Evolutionary conservation across 805 yeast genomes (phyloP), one percentile per base, ranked within the genome.

Genomic region (Vanderwaltozyma polyspora): DNA sequence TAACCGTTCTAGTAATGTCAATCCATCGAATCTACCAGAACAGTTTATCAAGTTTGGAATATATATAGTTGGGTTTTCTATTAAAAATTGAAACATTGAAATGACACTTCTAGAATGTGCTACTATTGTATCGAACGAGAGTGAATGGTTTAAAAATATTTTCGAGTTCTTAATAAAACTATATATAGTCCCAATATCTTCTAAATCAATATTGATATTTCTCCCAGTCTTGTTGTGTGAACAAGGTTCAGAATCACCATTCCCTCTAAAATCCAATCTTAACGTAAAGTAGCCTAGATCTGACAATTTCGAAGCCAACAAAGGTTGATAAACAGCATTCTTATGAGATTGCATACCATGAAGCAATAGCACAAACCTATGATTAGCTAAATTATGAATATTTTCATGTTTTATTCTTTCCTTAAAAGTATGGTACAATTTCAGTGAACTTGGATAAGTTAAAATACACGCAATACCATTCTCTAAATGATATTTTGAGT

Each of bases 341-440:
- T 84, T 72, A 52, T 87, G 93, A 0, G 94, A 93, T 1, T 77
- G 87, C 41, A 72, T 79, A 1, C 96, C 96, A 53, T 87, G 96
- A n/a, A 75, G 44, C 13, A 86, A 50, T 5, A 86, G 51, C 0
- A 78, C 84, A 26, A 70, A 63, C 39, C 70, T 66, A 37, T 62
- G 66, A 13, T 41, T 39, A 10, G 28, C 37, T 15, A 31, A 31
- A 16, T 16, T 15, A 18, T 37, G 38, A 32, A 42, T 37, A 9
- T 34, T 30, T 28, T 41, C 40, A 30, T 46, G 35, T 23, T 31
- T 38, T 15, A 45, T 30, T 16, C 41, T 37, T 15, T 45, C 52
- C 13, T 35, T 28, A 17, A 41, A 24, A 29, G 37, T 39, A 16
- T 46, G 51, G 11, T 41, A 42, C 4, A 43, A 32, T 19, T 46